Percentiles rank a stretch among this genome's conserved stretches.
Conservation (phyloP, 352 stramenopile species). For the Phytophthora quininea region DNA sequence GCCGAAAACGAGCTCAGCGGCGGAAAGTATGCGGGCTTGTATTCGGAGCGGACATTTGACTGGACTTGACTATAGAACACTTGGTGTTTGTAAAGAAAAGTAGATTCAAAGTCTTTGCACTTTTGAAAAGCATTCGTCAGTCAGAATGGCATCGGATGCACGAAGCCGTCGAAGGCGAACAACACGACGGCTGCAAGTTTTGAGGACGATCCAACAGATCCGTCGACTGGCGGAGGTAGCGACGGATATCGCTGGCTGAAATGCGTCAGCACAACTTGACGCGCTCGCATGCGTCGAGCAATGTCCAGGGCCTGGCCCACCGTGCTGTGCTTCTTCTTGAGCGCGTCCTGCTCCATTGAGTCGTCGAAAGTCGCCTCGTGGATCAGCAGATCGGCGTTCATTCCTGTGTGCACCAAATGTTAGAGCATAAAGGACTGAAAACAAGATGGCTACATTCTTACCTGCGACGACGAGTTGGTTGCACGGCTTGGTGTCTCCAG, state of each 20-base stretch:
- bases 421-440: too few species aligned
- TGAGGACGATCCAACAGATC: not conserved
- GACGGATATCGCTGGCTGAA: constrained; percentile 90
- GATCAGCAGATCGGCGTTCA: constrained; percentile 88
- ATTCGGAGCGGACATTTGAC: not conserved
- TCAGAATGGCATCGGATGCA: constrained; percentile 33
- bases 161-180: constrained; percentile 52
- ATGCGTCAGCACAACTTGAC: constrained; percentile 94
- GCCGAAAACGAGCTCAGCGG: constrained; percentile 2
- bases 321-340: constrained; percentile 94
- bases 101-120: too few species aligned
- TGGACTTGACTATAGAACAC: too few species aligned
- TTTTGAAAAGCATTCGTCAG: not conserved
- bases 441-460: constrained; percentile 1
- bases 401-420: constrained; percentile 18
- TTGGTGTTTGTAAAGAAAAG: not conserved
- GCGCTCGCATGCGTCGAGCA: constrained; percentile 73
- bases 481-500: constrained; percentile 94
- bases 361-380: constrained; percentile 98
- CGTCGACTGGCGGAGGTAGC: constrained; percentile 42
- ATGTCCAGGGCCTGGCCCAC: constrained; percentile 92
- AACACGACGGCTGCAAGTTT: constrained; percentile 10
- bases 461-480: constrained; percentile 58
- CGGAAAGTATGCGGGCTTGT: not conserved
- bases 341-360: constrained; percentile 92